These are phyloP conservation scores for Lasiodiplodia sp. DNA, from an alignment of 2,329 filamentous ascomycete genomes.

Conservation along the genomic window DNA sequence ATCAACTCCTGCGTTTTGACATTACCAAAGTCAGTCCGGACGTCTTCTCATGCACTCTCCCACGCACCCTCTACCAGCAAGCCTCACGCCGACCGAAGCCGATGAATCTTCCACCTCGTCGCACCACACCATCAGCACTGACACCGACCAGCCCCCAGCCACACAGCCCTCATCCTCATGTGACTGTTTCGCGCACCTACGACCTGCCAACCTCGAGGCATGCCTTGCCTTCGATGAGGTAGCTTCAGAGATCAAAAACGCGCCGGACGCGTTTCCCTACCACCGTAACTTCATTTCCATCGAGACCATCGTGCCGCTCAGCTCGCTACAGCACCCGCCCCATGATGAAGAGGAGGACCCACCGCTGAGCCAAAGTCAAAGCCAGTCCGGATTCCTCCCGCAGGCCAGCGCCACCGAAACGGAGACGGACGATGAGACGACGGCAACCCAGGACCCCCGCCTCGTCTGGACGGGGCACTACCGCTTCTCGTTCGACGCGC, in stretches of 20 bases:
- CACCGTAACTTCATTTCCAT: conserved; percentile 15
- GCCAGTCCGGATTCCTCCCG: background rate
- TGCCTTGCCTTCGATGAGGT: conserved; percentile 22
- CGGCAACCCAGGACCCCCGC: conserved; percentile 8
- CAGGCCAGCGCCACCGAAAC: conserved; percentile 16
- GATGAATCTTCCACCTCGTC: conserved; percentile 7
- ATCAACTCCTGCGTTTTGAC: background rate
- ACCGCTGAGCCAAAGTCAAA: background rate
- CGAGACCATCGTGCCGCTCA: conserved; percentile 17
- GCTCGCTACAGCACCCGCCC: conserved; percentile 1
- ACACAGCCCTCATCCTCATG: conserved; percentile 6
- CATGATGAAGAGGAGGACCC: background rate
- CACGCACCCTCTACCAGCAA: background rate
- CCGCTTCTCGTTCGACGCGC: conserved; percentile 10
- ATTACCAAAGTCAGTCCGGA: background rate
- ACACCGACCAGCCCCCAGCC: conserved; percentile 3
- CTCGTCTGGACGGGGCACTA: conserved; percentile 21
- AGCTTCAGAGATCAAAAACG: conserved; percentile 9
- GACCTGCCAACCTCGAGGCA: conserved; percentile 13
- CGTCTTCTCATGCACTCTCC: conserved; percentile 1
- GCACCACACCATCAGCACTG: background rate
- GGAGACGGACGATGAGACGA: conserved; percentile 13
- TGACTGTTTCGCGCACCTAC: conserved; percentile 16
- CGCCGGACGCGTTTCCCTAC: conserved; percentile 10
- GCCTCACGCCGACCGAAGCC: conserved; percentile 9